Base-by-base conservation (phyloP, 2,329 filamentous ascomycete species). In the Cercospora sp. region DNA sequence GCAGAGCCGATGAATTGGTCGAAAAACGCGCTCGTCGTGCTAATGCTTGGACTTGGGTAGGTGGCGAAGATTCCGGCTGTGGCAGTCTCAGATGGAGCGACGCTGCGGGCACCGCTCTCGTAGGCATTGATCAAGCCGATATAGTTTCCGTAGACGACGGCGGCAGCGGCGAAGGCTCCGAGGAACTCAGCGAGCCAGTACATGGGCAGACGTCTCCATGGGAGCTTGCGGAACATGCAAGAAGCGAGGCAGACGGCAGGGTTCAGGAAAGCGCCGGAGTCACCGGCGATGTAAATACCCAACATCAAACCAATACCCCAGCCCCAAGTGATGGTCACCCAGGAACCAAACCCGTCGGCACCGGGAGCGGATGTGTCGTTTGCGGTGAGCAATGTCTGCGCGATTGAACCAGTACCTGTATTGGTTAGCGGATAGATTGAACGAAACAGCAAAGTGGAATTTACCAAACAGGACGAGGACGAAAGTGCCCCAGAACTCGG, bases 51-150 rank as follows among this genome's bases (percentile, higher is more conserved):
- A 66, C 86, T 82, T 0, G 90, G 88, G 74, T 91, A 91, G 0
- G 89, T 90, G 81, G 87, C 90, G 75, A 92, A 91, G 67, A 92
- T 86, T 3, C 87, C 87, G 0, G 87, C 89, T 0, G 88, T 89
- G 2, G 88, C 83, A 33, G 84, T 89, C 48, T 80, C 76, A 12
- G 81, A 85, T 45, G 79, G 85, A 6, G 84, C 84, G 0, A 92
- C 89, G 1, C 89, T 91, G 33, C 90, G 84, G 23, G 1, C 83
- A 16, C 88, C 89, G 26, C 63, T 65, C 76, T 92, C 90, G 71
- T 85, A 87, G 31, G 79, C 63, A 67, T 79, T 73, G 68, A 92
- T 90, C 51, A 87, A 87, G 9, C 84, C 86, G 67, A 85, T 84
- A 72, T 83, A 83, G 70, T 82, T 83, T 51, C 75, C 80, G 66